Evolutionary conservation across 1,284 basidiomycete species (phyloP), one percentile per base, ranked within the genome.

Genomic region (Thelephora terrestris): DNA sequence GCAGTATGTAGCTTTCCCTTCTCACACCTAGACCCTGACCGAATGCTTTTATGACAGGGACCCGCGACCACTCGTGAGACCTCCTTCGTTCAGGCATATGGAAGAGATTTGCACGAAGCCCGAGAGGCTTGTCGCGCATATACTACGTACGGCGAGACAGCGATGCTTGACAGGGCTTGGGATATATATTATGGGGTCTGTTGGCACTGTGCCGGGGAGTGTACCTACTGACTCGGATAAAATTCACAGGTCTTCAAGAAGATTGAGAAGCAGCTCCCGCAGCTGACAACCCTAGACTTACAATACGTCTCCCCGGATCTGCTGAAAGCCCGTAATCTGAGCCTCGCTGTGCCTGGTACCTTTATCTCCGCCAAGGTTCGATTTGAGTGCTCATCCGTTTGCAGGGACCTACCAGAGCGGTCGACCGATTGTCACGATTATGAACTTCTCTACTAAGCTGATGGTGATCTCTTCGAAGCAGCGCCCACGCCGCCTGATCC

Each of bases 401-500:
- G 16, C 49, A 91, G 89, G 95, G 37, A 97, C 93, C 21, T 99
- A 99, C 63, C 88, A 92, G 58, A 87, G 85, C 52, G 93, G 94
- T 46, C 85, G 89, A 57, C 78, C 84, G 2, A 78, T 96, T 50
- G 81, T 97, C 54, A 84, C 75, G 51, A 99, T 99, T 48, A 68
- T 74, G 34, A 85, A 81, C 61, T 95, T 97, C 61, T 75, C 87
- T 1, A 81, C 90, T 0, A 95, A 93, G 55, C 71, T 93, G 58
- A 84, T 82, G 35, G 94, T 99, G 52, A 96, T 99, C 59, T 84
- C 88, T 6, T 99, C 95, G n/a, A 99, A 99, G 69, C 96, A 99
- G 69, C 83, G 96, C 2, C 96, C 96, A 2, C 81, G 96, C 49
- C 84, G 92, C 35, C 72, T 98, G 39, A 88, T 82, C 36, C 73